These are phyloP conservation scores for Scheffersomyces stipitis DNA, from an alignment of 805 yeast species.

Conservation along the genomic window DNA sequence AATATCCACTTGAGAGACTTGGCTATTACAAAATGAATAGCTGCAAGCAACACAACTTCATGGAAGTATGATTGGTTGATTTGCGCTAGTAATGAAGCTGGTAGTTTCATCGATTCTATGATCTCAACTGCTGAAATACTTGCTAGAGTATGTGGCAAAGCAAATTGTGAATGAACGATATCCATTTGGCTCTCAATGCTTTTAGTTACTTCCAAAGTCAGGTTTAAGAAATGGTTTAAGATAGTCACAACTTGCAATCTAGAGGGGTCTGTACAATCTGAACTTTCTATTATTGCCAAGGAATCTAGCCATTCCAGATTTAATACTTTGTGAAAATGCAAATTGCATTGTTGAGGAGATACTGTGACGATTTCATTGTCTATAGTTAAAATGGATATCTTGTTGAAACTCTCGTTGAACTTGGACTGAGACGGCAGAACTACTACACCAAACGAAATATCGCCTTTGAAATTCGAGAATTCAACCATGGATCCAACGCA, in stretches of 20 bases:
- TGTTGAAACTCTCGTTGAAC: constrained; percentile 34
- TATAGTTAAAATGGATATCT: constrained; percentile 29
- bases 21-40: constrained; percentile 25
- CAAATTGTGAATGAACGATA: constrained; percentile 22
- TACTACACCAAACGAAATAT: constrained; percentile 36
- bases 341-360: constrained; percentile 26
- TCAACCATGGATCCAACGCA: constrained; percentile 42
- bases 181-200: constrained; percentile 15
- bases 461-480: constrained; percentile 16
- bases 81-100: constrained; percentile 6
- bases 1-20: constrained; percentile 29
- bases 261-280: constrained; percentile 20
- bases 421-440: constrained; percentile 26
- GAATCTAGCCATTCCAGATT: constrained; percentile 17
- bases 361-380: constrained; percentile 30
- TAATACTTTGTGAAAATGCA: constrained; percentile 28
- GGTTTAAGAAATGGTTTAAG: constrained; percentile 24
- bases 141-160: constrained; percentile 11
- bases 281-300: constrained; percentile 17
- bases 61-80: constrained; percentile 21
- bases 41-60: constrained; percentile 29
- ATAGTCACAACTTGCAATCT: constrained; percentile 17
- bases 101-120: constrained; percentile 13
- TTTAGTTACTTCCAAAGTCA: constrained; percentile 11
- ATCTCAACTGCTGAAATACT: constrained; percentile 14